A percentile compares a stretch with the other conserved stretches of the same genome.
Evolutionary conservation across 345 rosid genomes (phyloP).

Genomic region (Leavenworthia alabamica): DNA sequence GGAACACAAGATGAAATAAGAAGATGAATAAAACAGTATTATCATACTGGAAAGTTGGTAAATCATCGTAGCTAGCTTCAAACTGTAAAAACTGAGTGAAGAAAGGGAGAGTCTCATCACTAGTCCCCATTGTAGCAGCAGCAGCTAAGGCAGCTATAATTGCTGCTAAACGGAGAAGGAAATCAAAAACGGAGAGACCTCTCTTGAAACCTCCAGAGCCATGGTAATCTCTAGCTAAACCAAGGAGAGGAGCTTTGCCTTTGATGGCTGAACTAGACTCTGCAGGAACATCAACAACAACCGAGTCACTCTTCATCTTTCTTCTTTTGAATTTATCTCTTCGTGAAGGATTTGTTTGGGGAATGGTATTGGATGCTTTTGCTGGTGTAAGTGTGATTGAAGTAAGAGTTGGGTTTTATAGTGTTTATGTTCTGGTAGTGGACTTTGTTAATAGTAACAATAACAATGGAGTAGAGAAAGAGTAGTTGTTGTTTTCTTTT

Average conservation of each 20-base stretch:
- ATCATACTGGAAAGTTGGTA: constrained; percentile 52
- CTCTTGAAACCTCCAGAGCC: constrained; percentile 35
- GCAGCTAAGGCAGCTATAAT: constrained; percentile 42
- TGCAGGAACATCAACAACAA: constrained; percentile 23
- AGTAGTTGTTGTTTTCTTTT: constrained; percentile 14
- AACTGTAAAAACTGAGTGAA: constrained; percentile 76
- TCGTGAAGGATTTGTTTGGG: background rate
- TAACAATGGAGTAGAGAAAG: constrained; percentile 30
- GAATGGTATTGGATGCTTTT: constrained; percentile 3
- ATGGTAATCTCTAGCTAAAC: constrained; percentile 12
- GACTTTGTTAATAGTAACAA: constrained; percentile 21
- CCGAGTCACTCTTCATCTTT: constrained; percentile 23
- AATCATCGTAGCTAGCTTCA: constrained; percentile 63
- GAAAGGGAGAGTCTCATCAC: constrained; percentile 59
- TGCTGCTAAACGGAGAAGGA: constrained; percentile 52
- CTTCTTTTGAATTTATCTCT: too few relatives aligned
- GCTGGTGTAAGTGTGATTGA: background rate
- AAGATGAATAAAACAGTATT: background rate
- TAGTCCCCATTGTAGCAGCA: constrained; percentile 52
- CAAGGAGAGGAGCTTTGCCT: constrained; percentile 32
- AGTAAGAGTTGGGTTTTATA: background rate
- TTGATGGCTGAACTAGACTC: constrained; percentile 26
- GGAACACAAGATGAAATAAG: background rate
- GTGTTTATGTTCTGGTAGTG: constrained; percentile 4
- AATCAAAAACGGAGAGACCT: constrained; percentile 54